phyloP scores from a whole-genome alignment of 306 rosid species.

The Trifolium fragiferum region DNA sequence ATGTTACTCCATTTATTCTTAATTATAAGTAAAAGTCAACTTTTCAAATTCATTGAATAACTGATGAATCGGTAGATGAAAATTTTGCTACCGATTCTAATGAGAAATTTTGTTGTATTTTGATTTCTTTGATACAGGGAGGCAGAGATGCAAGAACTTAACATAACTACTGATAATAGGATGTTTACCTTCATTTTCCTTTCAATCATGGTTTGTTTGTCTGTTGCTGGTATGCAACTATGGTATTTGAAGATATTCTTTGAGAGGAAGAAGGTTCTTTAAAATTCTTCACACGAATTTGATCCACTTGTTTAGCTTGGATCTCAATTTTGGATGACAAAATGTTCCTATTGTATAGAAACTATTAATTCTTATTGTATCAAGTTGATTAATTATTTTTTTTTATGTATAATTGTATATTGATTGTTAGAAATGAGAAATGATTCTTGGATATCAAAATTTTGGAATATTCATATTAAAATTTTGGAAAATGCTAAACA shows the following conservation, averaged over 20 bases:
- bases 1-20: too few species aligned
- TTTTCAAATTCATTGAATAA: too few species aligned
- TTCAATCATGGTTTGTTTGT: conserved; percentile 75
- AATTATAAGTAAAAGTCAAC: too few species aligned
- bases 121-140: conserved; percentile 57
- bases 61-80: too few species aligned
- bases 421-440: not conserved
- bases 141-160: conserved; percentile 82
- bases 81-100: conserved; percentile 7
- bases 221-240: conserved; percentile 81
- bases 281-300: conserved; percentile 17
- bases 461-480: too few species aligned
- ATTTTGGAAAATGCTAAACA: too few species aligned
- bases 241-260: conserved; percentile 94
- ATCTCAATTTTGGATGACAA: conserved; percentile 1
- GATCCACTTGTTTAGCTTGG: conserved; percentile 15
- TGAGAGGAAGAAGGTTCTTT: conserved; percentile 81
- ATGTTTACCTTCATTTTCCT: conserved; percentile 75
- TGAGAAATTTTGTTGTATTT: conserved; percentile 15
- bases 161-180: conserved; percentile 56
- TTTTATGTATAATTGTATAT: not conserved
- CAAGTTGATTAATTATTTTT: not conserved
- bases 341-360: not conserved
- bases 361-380: not conserved
- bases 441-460: not conserved